Percentiles rank a stretch among this genome's conserved stretches.
These are phyloP conservation scores for Aureobasidium sp. DNA, from an alignment of 2,329 filamentous ascomycete genomes.

Conservation along the genomic window DNA sequence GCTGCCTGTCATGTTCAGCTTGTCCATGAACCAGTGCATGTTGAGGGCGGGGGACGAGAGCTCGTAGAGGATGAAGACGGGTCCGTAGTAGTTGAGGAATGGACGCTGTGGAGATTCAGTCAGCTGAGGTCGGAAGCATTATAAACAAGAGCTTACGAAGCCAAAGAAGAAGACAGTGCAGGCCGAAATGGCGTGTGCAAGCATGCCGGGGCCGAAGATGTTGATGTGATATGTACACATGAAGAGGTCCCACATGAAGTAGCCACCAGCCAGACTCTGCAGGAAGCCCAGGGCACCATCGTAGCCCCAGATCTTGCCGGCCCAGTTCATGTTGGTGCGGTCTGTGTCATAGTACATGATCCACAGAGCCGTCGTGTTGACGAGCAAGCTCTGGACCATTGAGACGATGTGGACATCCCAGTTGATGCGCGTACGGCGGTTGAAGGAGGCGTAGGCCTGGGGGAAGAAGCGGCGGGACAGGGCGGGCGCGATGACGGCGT, in stretches of 20 bases:
- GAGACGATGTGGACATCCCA: constrained; percentile 85
- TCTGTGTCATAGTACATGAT: constrained; percentile 64
- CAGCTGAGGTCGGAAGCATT: constrained; percentile 10
- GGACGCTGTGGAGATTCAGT: constrained; percentile 54
- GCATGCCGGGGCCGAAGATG: constrained; percentile 68
- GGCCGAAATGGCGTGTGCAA: constrained; percentile 70
- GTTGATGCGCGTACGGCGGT: constrained; percentile 60
- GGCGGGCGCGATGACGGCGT: constrained; percentile 58
- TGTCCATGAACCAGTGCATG: constrained; percentile 89
- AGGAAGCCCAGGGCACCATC: constrained; percentile 64
- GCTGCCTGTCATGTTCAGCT: constrained; percentile 71
- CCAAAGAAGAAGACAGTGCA: constrained; percentile 69
- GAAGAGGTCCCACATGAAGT: constrained; percentile 77
- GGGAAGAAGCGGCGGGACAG: constrained; percentile 59
- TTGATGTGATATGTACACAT: constrained; percentile 61
- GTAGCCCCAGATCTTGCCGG: constrained; percentile 66
- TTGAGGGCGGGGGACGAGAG: constrained; percentile 80
- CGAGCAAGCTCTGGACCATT: constrained; percentile 67
- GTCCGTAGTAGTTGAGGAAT: constrained; percentile 76
- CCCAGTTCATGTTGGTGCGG: constrained; percentile 57
- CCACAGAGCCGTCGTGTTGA: constrained; percentile 68
- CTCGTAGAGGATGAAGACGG: constrained; percentile 80
- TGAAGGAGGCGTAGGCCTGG: constrained; percentile 55
- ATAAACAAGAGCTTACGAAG: constrained; percentile 54
- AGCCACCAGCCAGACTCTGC: constrained; percentile 69